A percentile compares a stretch with the other conserved stretches of the same genome.
Evolutionary conservation across 2,329 filamentous ascomycete genomes (phyloP).

Genomic region (Emydomyces testavorans): DNA sequence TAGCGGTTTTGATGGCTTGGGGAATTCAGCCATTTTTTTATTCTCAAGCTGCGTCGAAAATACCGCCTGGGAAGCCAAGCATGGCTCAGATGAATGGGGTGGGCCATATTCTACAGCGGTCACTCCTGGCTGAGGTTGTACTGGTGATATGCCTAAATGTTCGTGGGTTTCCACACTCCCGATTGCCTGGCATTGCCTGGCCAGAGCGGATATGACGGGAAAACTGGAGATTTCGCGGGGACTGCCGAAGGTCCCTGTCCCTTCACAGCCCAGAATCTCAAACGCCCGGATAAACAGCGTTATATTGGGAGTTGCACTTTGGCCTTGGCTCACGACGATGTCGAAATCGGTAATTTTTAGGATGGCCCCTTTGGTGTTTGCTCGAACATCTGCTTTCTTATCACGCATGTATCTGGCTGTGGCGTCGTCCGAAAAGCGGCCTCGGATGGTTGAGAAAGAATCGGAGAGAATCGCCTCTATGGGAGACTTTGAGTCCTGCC

Average conservation of each 20-base stretch:
- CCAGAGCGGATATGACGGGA: background rate
- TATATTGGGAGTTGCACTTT: slow-evolving; percentile 13
- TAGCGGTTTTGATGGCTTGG: background rate
- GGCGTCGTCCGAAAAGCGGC: slow-evolving; percentile 23
- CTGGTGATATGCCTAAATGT: background rate
- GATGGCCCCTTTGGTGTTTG: slow-evolving; percentile 21
- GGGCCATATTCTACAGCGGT: background rate
- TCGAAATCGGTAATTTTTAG: slow-evolving; percentile 28
- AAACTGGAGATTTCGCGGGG: slow-evolving; percentile 16
- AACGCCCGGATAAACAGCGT: slow-evolving; percentile 20
- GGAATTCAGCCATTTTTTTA: background rate
- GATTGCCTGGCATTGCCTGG: background rate
- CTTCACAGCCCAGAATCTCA: slow-evolving; percentile 21
- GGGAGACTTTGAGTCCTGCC: slow-evolving; percentile 17
- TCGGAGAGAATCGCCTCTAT: slow-evolving; percentile 26
- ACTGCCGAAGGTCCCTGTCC: slow-evolving; percentile 20
- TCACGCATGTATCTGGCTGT: slow-evolving; percentile 19
- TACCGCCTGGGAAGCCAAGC: background rate
- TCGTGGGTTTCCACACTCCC: no score
- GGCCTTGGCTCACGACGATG: slow-evolving; percentile 23
- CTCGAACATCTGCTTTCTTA: slow-evolving; percentile 16
- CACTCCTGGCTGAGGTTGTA: background rate
- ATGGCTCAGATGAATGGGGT: background rate
- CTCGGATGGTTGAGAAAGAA: slow-evolving; percentile 26
- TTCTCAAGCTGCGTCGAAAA: background rate